phyloP scores from a whole-genome alignment of 306 rosid species.

The Ceratonia siliqua region DNA sequence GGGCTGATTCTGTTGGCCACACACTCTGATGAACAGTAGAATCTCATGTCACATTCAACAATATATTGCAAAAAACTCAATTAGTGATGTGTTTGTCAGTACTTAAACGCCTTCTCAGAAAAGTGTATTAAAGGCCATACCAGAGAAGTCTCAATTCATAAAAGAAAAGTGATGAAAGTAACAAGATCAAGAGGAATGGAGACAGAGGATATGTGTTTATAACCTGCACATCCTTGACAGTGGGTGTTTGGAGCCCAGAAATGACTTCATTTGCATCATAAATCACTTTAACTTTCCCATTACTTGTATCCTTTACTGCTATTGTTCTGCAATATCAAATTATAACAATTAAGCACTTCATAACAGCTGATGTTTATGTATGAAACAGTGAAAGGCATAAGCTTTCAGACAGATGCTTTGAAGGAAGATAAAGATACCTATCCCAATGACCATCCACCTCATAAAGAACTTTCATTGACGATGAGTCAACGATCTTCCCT shows the following conservation, averaged over 20 bases:
- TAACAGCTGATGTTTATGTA: not conserved
- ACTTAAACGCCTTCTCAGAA: not conserved
- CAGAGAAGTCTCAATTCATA: not conserved
- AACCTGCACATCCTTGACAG: constrained; percentile 62
- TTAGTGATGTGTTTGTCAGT: not conserved
- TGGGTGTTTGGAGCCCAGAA: constrained; percentile 59
- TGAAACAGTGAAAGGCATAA: not conserved
- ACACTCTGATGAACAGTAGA: constrained; percentile 50
- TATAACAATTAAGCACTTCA: not conserved
- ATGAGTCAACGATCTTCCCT: constrained; percentile 66
- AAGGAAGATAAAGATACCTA: constrained; percentile 58
- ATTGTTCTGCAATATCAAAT: constrained; percentile 53
- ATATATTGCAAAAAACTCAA: not conserved
- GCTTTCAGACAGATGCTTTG: not conserved
- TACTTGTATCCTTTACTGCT: constrained; percentile 52
- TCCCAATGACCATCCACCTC: constrained; percentile 95
- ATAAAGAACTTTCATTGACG: constrained; percentile 55
- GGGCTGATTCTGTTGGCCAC: constrained; percentile 72
- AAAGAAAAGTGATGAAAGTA: not conserved
- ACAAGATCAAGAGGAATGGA: not conserved
- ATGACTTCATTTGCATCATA: constrained; percentile 73
- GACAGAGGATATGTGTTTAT: not conserved
- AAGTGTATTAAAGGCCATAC: not conserved
- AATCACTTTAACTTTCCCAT: constrained; percentile 52
- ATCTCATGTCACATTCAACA: constrained; percentile 9